Conservation (phyloP, 2,329 filamentous ascomycete genomes). For the Aureobasidium sp. region DNA sequence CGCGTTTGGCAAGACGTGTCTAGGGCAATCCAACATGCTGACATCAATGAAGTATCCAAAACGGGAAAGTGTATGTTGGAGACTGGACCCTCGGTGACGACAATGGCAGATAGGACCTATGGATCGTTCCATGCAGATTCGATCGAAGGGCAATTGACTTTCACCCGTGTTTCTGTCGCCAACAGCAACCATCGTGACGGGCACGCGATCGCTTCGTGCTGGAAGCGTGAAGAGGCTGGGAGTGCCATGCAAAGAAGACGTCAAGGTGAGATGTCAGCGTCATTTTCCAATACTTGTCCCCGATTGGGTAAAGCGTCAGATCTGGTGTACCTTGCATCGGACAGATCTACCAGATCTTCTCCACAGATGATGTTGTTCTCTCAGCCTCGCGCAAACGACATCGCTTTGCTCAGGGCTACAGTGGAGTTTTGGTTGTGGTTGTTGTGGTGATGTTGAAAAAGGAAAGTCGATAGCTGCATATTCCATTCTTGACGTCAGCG, state of each 20-base stretch:
- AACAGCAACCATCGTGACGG: neutral
- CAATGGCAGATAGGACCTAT: neutral
- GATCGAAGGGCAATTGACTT: conserved; percentile 5
- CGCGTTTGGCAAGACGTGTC: conserved; percentile 2
- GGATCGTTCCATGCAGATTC: neutral
- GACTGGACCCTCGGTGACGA: neutral
- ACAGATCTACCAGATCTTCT: conserved; percentile 2
- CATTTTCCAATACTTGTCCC: conserved; percentile 3
- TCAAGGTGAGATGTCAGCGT: neutral
- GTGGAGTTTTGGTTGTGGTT: neutral
- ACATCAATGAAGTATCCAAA: conserved; percentile 16
- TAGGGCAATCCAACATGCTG: neutral
- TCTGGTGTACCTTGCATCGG: conserved; percentile 1
- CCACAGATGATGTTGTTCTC: conserved; percentile 4
- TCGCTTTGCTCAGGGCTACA: neutral
- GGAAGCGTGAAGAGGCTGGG: neutral
- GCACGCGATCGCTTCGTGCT: conserved; percentile 1
- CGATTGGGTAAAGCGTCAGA: conserved; percentile 3
- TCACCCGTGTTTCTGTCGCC: neutral
- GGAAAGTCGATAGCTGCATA: neutral
- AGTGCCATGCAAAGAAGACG: neutral
- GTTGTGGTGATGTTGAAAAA: neutral
- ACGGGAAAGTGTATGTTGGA: neutral
- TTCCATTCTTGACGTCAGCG: neutral
- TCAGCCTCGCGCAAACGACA: neutral